phyloP scores from a whole-genome alignment of 2,329 filamentous ascomycete species.

The Xylaria sp. region DNA sequence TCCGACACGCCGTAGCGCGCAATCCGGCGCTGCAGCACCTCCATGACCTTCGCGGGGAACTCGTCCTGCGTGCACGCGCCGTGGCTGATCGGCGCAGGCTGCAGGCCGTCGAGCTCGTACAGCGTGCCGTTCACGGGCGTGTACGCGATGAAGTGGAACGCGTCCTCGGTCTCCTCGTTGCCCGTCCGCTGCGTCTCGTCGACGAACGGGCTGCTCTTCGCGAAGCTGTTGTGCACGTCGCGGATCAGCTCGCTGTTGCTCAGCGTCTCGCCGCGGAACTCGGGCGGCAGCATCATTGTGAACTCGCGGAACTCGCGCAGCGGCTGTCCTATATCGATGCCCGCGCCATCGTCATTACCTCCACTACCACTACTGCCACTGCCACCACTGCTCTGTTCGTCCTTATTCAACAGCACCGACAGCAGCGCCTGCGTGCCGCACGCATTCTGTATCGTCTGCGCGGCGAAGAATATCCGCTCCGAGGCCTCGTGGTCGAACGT shows the following conservation, averaged over 20 bases:
- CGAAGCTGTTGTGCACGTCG: conserved; percentile 90
- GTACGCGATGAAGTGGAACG: conserved; percentile 98
- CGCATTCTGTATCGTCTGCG: conserved; percentile 98
- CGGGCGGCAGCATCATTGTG: conserved; percentile 82
- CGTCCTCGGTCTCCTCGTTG: conserved; percentile 83
- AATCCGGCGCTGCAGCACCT: conserved; percentile 87
- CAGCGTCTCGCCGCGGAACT: conserved; percentile 71
- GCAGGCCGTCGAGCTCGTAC: conserved; percentile 95
- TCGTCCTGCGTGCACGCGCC: conserved; percentile 71
- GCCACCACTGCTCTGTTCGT: conserved; percentile 28
- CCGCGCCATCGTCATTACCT: conserved; percentile 41
- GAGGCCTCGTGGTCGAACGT: conserved; percentile 80
- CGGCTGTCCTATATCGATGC: conserved; percentile 77
- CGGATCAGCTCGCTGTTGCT: conserved; percentile 75
- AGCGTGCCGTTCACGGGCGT: conserved; percentile 81
- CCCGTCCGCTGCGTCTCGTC: conserved; percentile 84
- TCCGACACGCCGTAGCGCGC: conserved; percentile 85
- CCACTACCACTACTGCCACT: too few species aligned
- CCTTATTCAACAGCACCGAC: conserved; percentile 89
- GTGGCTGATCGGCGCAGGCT: conserved; percentile 91
- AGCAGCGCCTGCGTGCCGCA: conserved; percentile 97
- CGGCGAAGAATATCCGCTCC: conserved; percentile 89
- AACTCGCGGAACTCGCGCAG: conserved; percentile 88
- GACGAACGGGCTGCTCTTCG: conserved; percentile 87
- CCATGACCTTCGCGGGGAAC: conserved; percentile 83